Evolutionary conservation across 2,329 filamentous ascomycete species (phyloP), one percentile per base, ranked within the genome.

Genomic region (Fusarium sp.): DNA sequence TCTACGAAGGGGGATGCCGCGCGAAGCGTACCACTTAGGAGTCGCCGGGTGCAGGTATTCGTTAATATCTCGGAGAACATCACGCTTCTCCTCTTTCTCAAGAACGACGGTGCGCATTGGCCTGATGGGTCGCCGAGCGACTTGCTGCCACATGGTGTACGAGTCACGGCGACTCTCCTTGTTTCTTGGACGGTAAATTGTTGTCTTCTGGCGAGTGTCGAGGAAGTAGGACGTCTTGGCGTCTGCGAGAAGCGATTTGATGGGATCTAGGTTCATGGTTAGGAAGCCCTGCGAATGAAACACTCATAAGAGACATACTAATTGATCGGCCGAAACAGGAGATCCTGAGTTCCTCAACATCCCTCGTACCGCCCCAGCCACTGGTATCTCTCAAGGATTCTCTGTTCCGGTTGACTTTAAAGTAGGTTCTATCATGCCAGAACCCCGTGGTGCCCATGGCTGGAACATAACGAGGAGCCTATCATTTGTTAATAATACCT

Each of bases 101-200:
- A 96, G 84, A 3, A 94, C 90, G 1, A 97, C 92, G 0, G 93
- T 95, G 52, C 86, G 85, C 83, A 95, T 92, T 1, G 91, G 90
- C 15, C 92, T 83, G 7, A 91, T 89, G 0, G 92, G 92, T 2
- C 92, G 83, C 30, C 88, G 84, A 1, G 88, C 87, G 27, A 90
- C 87, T 65, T 86, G 82, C 40, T 84, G 81, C 89, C 89, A 91
- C 76, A 80, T 74, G 69, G 80, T 81, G 48, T 56, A 71, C 56
- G 82, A 76, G 58, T 82, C 86, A 12, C 84, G 79, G 10, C 86
- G 83, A 54, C 83, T 77, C 52, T 83, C 82, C 61, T 84, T 83
- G 8, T 80, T 79, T 16, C 81, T 80, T 0, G 87, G 87, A 16
- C 88, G 83, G 73, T 88, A 89, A 69, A 90, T 86, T 37, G 84